Evolutionary conservation across 1,284 basidiomycete species (phyloP).

Genomic region (Peniophora sp.): DNA sequence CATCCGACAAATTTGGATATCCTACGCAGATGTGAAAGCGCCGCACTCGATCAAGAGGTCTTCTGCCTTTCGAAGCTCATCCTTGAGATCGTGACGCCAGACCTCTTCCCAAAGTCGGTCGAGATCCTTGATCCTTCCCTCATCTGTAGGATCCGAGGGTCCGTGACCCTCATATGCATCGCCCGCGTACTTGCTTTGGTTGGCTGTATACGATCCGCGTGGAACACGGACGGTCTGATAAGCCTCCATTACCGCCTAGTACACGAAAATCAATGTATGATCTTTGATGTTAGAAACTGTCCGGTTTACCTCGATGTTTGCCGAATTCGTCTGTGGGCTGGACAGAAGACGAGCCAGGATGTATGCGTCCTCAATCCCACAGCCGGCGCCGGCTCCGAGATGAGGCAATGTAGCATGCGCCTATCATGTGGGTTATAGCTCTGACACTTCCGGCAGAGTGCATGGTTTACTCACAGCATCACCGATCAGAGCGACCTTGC

Average conservation of each 20-base stretch:
- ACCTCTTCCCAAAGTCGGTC: slow-evolving; percentile 35
- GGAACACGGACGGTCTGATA: slow-evolving; percentile 38
- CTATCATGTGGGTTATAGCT: slow-evolving; percentile 15
- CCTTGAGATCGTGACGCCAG: slow-evolving; percentile 38
- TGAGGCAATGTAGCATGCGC: slow-evolving; percentile 56
- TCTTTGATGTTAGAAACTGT: neutral
- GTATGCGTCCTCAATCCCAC: slow-evolving; percentile 55
- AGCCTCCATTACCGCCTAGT: slow-evolving; percentile 31
- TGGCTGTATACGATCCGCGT: slow-evolving; percentile 37
- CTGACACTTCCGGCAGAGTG: too few species aligned
- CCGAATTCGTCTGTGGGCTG: slow-evolving; percentile 32
- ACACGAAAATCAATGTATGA: neutral
- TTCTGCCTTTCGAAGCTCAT: slow-evolving; percentile 18
- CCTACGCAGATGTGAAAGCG: slow-evolving; percentile 24
- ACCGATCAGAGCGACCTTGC: slow-evolving; percentile 44
- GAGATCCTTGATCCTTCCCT: slow-evolving; percentile 21
- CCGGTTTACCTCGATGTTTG: slow-evolving; percentile 38
- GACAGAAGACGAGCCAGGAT: slow-evolving; percentile 40
- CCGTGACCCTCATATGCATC: slow-evolving; percentile 20
- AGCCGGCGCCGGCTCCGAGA: slow-evolving; percentile 55
- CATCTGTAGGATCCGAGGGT: slow-evolving; percentile 11
- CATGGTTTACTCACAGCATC: slow-evolving; percentile 38
- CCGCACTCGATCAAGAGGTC: neutral
- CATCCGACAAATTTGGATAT: slow-evolving; percentile 46
- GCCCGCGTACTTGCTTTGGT: slow-evolving; percentile 30